phyloP scores from a whole-genome alignment of 1,139 yeast genomes.

The Magnusiomyces tetraspermus region DNA sequence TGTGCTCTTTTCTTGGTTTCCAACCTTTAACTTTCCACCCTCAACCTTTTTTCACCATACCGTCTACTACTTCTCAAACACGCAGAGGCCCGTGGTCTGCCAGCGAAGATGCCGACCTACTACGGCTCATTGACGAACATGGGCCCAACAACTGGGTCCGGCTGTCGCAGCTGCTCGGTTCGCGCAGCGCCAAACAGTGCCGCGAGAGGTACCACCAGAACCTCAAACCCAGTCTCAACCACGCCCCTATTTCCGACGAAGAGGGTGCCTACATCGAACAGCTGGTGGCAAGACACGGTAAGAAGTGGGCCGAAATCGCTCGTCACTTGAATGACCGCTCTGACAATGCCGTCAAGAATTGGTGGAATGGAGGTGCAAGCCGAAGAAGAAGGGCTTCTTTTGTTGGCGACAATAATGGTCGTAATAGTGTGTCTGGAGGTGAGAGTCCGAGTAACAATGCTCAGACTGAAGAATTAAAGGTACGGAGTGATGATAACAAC shows the following conservation, averaged over 20 bases:
- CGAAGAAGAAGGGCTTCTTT: slow-evolving; percentile 55
- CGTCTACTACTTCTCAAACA: slow-evolving; percentile 12
- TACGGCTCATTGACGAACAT: slow-evolving; percentile 58
- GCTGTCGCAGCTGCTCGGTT: slow-evolving; percentile 60
- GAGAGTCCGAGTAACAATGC: too few species aligned
- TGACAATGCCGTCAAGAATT: slow-evolving; percentile 86
- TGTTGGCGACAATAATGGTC: too few species aligned
- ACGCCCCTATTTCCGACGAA: slow-evolving; percentile 73
- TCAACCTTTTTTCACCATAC: not conserved
- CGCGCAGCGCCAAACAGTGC: slow-evolving; percentile 87
- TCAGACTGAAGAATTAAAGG: too few species aligned
- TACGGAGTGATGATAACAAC: too few species aligned
- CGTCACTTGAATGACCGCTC: slow-evolving; percentile 78
- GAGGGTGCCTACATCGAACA: slow-evolving; percentile 78
- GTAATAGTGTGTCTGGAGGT: not conserved
- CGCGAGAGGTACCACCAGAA: slow-evolving; percentile 89
- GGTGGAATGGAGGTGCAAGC: slow-evolving; percentile 96
- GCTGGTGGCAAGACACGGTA: slow-evolving; percentile 70
- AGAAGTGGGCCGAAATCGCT: slow-evolving; percentile 91
- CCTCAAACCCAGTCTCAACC: slow-evolving; percentile 72
- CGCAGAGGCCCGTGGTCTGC: slow-evolving; percentile 86
- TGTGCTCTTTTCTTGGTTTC: not conserved
- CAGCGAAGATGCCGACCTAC: slow-evolving; percentile 64
- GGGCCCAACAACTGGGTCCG: slow-evolving; percentile 93
- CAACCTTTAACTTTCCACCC: not conserved